Conservation (phyloP, 2,329 filamentous ascomycete genomes). For the Colletotrichum echinochloae region DNA sequence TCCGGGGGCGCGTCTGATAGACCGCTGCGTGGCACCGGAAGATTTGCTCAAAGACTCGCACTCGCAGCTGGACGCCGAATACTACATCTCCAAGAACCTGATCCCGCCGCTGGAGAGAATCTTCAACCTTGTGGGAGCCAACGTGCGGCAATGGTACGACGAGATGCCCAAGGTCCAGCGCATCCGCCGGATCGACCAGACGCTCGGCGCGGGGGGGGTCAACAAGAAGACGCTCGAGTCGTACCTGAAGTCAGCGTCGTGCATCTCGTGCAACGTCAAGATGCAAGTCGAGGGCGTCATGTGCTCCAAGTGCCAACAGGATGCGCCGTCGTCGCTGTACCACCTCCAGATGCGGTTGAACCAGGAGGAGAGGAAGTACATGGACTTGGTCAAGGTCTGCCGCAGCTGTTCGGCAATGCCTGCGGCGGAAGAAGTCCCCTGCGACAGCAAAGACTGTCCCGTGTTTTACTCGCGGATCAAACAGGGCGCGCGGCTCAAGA, state of each 20-base stretch:
- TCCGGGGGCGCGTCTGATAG: constrained; percentile 85
- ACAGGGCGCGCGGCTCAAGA: constrained; percentile 63
- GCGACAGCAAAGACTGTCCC: constrained; percentile 91
- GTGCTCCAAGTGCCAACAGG: constrained; percentile 67
- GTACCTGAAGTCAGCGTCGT: constrained; percentile 88
- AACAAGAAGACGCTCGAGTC: constrained; percentile 79
- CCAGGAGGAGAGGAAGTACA: constrained; percentile 71
- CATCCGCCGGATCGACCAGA: constrained; percentile 70
- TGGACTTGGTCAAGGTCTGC: constrained; percentile 78
- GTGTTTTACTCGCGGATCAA: constrained; percentile 86
- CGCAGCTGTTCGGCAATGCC: constrained; percentile 81
- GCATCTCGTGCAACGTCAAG: constrained; percentile 78
- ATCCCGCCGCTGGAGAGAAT: constrained; percentile 96
- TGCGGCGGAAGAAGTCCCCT: constrained; percentile 81
- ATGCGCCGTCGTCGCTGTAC: constrained; percentile 71
- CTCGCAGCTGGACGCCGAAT: constrained; percentile 88
- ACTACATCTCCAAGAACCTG: constrained; percentile 96
- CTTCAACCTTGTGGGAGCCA: constrained; percentile 95
- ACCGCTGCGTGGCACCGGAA: constrained; percentile 91
- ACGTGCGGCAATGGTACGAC: constrained; percentile 91
- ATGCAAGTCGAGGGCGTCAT: constrained; percentile 56
- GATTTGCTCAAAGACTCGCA: constrained; percentile 81
- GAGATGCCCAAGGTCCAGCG: constrained; percentile 94
- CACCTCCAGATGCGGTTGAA: constrained; percentile 72
- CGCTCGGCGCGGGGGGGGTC: constrained; percentile 47